Evolutionary conservation across 2,329 filamentous ascomycete species (phyloP).

Genomic region (Fusarium luffae): DNA sequence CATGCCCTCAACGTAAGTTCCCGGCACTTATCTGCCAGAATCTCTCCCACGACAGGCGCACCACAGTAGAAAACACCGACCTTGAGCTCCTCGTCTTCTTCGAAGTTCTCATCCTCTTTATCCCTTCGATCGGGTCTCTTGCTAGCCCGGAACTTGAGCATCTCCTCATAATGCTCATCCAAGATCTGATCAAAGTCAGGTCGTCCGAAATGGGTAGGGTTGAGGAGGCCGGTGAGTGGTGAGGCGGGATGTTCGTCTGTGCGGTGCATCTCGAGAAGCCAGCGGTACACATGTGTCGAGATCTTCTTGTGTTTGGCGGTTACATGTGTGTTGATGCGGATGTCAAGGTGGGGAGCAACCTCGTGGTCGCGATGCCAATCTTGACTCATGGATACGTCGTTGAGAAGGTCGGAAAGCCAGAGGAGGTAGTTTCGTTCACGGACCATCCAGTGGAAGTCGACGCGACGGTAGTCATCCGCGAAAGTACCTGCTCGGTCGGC

Average conservation of each 20-base stretch:
- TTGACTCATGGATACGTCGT: conserved; percentile 57
- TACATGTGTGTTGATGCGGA: conserved; percentile 67
- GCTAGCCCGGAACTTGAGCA: conserved; percentile 53
- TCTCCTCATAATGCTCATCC: conserved; percentile 64
- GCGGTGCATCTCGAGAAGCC: conserved; percentile 66
- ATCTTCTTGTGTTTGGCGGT: conserved; percentile 65
- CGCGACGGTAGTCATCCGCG: conserved; percentile 57
- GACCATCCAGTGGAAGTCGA: conserved; percentile 71
- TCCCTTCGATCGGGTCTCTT: conserved; percentile 4
- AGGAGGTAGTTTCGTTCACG: conserved; percentile 66
- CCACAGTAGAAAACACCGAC: conserved; percentile 69
- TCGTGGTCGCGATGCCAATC: conserved; percentile 53
- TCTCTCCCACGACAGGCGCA: conserved; percentile 64
- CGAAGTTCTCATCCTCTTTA: background rate
- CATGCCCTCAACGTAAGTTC: conserved; percentile 62
- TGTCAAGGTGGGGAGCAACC: conserved; percentile 57
- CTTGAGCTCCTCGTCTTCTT: conserved; percentile 54
- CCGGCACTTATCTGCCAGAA: conserved; percentile 65
- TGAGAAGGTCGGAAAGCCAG: conserved; percentile 68
- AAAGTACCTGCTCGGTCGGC: conserved; percentile 43
- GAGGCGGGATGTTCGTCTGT: conserved; percentile 62
- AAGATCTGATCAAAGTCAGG: conserved; percentile 65
- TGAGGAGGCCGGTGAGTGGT: conserved; percentile 64
- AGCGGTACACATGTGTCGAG: conserved; percentile 65
- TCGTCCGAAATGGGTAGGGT: conserved; percentile 64